Evolutionary conservation across 441 rosid species (phyloP), one percentile per base, ranked within the genome.

Genomic region (Iberis amara): DNA sequence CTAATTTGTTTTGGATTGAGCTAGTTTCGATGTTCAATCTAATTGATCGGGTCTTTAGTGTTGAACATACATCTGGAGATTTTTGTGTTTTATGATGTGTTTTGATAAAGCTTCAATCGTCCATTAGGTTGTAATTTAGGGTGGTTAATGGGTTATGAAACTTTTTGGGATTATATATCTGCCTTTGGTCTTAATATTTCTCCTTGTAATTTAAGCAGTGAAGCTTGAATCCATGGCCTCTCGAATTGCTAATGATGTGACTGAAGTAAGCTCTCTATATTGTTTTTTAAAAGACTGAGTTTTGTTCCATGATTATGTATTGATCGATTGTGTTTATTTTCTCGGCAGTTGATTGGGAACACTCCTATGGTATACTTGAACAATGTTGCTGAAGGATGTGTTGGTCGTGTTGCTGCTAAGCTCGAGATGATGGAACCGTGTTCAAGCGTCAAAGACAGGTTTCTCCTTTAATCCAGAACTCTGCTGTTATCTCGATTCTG

Each of bases 361-460:
- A 88, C 91, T 47, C 96, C 96, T 10, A 59, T 85, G 68, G 94
- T 88, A 26, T 85, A 78, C 70, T 78, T 88, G 39, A 85, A 82
- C 73, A 73, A 65, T 37, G 73, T 85, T 6, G 77, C 79, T 30
- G 82, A 82, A 53, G 79, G 81, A 28, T 88, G 87, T 43, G 85
- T 81, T 65, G 89, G 80, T 47, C 91, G 82, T 18, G 59, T 88
- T 59, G 91, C 96, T 63, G 94, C 89, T 55, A 87, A 85, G 70
- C 79, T 85, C 7, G 94, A 85, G 75, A 72, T 74, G 73, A 82
- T 85, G 94, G 91, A 85, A 50, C 96, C 96, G 0, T 85, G 96
- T 52, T 82, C 96, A 1, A 88, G 91, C 37, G 91, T 88, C 68
- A 85, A 88, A 67, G 96, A 88, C 76, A 85, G 96, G 91, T 85